Base-by-base conservation (phyloP, 768 basidiomycete genomes). In the Kwoniella newhampshirensis region DNA sequence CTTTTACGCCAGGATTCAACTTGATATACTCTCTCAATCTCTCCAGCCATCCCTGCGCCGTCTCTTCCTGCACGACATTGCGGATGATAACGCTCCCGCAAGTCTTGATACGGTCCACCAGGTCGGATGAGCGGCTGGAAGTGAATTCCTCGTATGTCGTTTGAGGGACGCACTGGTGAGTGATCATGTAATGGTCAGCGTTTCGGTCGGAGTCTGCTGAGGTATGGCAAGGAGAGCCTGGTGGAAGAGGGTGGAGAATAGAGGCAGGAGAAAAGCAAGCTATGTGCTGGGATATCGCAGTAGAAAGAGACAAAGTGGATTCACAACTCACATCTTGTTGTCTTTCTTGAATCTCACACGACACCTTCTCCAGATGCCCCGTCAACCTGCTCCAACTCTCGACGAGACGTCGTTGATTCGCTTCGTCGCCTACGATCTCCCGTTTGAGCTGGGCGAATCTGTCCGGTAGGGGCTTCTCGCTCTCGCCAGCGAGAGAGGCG, bases 371-470 rank as follows among this genome's bases (percentile, higher is more conserved):
- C 37, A 75, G 51, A 11, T 63, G 46, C 23, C 45, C 36, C 1
- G 47, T 60, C 27, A 75, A 54, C 21, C 64, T 57, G 15, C 15
- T 47, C 68, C 68, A 75, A 32, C 65, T 62, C 15, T 53, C 48
- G 7, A 21, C 40, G 25, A 71, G 51, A 9, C 60, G 48, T 2
- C 59, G 26, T 46, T 70, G 71, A 52, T 64, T 63, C 15, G 60
- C 53, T 12, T 60, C 61, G 27, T 68, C 59, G 5, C 67, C 63
- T 7, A 71, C 60, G 36, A 71, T 61, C 26, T 46, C 62, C 65
- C 58, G 55, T 77, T 90, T 89, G 23, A 89, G 73, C 5, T 81
- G 79, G 0, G 80, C 63, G 58, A 87, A 88, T 0, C 86, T 81
- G 7, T 77, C 66, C 0, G 86, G 86, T 4, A 87, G 80, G 4